Evolutionary conservation across 805 yeast genomes (phyloP), one percentile per base, ranked within the genome.

Genomic region (Torulaspora quercuum): DNA sequence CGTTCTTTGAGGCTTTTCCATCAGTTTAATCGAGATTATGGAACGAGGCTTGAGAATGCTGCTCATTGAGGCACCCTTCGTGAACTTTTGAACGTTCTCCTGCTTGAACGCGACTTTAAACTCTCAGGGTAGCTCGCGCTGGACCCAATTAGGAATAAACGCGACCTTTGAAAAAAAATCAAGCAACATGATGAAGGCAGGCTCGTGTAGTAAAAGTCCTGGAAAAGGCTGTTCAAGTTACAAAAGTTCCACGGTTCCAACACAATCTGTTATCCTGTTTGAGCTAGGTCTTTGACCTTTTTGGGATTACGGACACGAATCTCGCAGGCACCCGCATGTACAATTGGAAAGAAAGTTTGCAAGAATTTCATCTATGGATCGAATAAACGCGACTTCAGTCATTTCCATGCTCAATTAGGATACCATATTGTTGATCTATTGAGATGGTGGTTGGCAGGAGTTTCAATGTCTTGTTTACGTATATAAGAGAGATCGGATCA

Each of bases 331-430:
- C 25, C 12, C 2, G 7, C n/a, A 5, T 22, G 12, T 22, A 7
- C 11, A 7, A 7, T 22, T 22, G 10, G 10, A 22, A n/a, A n/a
- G n/a, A n/a, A n/a, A n/a, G n/a, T n/a, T n/a, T n/a, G n/a, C n/a
- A n/a, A n/a, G n/a, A n/a, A n/a, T n/a, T n/a, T n/a, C n/a, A n/a
- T n/a, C n/a, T n/a, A n/a, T 11, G 26, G 37, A 24, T 33, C 20
- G 25, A 32, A 19, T 29, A 26, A 35, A 42, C 45, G 42, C 45
- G 45, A 42, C 39, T 30, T 29, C 11, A 25, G 25, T 33, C 37
- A 42, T 42, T 33, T 35, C 39, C 36, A 36, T 39, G 39, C 46
- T 42, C 31, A 23, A 35, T 36, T 35, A 37, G 43, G 46, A 39
- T 42, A 39, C 33, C 36, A 34, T 22, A 42, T 39, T 33, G 34